Conservation (phyloP, 768 basidiomycete genomes). For the Rhizopogon salebrosus region DNA sequence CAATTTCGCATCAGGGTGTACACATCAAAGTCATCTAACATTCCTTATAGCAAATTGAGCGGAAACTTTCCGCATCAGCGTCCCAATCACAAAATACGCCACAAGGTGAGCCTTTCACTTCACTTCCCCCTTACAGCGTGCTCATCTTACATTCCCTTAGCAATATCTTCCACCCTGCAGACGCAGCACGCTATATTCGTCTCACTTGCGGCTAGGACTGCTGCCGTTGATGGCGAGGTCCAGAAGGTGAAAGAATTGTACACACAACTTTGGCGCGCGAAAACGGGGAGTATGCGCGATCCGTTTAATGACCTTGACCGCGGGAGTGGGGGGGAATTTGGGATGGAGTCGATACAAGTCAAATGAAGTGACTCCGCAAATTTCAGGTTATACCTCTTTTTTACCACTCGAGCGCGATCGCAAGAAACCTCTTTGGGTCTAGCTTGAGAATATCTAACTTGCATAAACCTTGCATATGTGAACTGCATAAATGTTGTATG, state of each 20-base stretch:
- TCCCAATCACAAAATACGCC: conserved; percentile 64
- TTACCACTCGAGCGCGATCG: too few relatives aligned
- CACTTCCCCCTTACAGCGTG: conserved; percentile 1
- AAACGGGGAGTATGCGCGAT: conserved; percentile 79
- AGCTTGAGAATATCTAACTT: neutral
- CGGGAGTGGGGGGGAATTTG: conserved; percentile 38
- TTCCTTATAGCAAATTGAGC: conserved; percentile 53
- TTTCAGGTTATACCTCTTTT: neutral
- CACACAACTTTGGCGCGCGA: conserved; percentile 72
- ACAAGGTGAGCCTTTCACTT: conserved; percentile 45
- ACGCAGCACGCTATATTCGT: conserved; percentile 77
- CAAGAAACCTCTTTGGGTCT: too few relatives aligned
- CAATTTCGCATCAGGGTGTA: neutral
- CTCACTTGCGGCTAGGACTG: conserved; percentile 71
- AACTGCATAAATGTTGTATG: neutral
- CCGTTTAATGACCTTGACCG: conserved; percentile 59
- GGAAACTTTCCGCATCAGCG: conserved; percentile 67
- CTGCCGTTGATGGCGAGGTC: conserved; percentile 65
- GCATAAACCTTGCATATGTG: neutral
- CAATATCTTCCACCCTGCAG: conserved; percentile 70
- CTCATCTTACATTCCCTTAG: conserved; percentile 30
- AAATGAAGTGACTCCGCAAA: conserved; percentile 6
- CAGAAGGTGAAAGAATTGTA: conserved; percentile 74
- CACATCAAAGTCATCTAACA: neutral
- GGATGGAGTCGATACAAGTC: conserved; percentile 29